Conservation (phyloP, 805 yeast species). For the Candida nanaspora region DNA sequence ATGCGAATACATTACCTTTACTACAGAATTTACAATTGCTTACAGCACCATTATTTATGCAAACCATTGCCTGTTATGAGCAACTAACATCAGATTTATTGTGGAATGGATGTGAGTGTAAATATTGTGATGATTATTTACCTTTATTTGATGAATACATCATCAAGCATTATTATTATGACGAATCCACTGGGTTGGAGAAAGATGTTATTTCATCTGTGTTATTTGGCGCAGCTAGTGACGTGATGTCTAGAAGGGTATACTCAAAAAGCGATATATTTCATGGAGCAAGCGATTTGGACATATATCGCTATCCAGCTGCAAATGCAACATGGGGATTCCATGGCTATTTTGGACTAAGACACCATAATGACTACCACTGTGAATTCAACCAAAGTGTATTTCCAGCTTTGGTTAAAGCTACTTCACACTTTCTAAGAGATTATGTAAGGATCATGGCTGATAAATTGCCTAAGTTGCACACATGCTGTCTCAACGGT, state of each 20-base stretch:
- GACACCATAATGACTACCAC: conserved; percentile 29
- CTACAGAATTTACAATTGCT: conserved; percentile 35
- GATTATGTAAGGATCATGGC: conserved; percentile 32
- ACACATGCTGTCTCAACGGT: conserved; percentile 31
- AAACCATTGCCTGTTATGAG: conserved; percentile 60
- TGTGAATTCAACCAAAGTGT: conserved; percentile 39
- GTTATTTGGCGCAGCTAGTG: conserved; percentile 46
- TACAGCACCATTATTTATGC: conserved; percentile 52
- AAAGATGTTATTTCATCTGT: conserved; percentile 58
- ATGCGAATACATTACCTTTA: conserved; percentile 39
- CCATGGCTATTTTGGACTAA: conserved; percentile 37
- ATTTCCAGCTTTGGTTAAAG: conserved; percentile 32
- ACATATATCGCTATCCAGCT: conserved; percentile 25
- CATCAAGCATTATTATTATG: conserved; percentile 57
- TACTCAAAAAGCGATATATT: conserved; percentile 12
- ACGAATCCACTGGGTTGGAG: conserved; percentile 34
- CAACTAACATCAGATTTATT: conserved; percentile 59
- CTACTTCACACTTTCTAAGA: conserved; percentile 40
- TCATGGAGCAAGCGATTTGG: conserved; percentile 23
- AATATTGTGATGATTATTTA: conserved; percentile 40
- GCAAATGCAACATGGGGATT: conserved; percentile 36
- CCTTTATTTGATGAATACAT: conserved; percentile 51
- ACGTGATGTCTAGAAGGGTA: conserved; percentile 31
- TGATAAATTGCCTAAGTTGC: conserved; percentile 26
- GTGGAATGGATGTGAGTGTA: conserved; percentile 75